Evolutionary conservation across 1,284 basidiomycete species (phyloP), one percentile per base, ranked within the genome.

Genomic region (Austropuccinia psidii): DNA sequence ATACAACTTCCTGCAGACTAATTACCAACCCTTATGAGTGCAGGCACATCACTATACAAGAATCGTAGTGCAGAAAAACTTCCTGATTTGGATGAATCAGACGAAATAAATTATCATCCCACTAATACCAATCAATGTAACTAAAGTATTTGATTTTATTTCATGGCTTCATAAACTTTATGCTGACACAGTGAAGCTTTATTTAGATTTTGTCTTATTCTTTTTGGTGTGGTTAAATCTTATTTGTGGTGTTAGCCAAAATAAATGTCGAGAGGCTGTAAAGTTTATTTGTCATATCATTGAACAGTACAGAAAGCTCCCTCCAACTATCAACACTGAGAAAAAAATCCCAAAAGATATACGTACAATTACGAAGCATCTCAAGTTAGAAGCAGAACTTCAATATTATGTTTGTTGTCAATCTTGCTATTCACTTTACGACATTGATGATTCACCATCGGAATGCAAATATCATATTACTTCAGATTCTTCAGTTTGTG

Each of bases 211-310:
- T 41, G 37, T 61, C 17, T 21, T 61, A 6, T 41, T 41, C 24
- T 61, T 61, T 27, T 24, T 61, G 17, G 58, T 24, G 11, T 68
- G 65, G 65, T 27, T 68, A 17, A 41, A 68, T 39, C 45, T 68
- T 35, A 13, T 55, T n/a, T 68, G 50, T 33, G 65, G 49, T 4
- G 24, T 68, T 19, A 68, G 50, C 31, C 65, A 68, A 39, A 33
- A 15, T 11, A 68, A 68, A 21, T 68, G 65, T 31, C 19, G 50
- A 3, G 11, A 35, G 5, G 50, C 50, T 15, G 35, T 50, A 13
- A 37, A 24, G 7, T 68, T 54, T 39, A 3, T 68, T 17, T 24
- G 39, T 27, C 29, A 61, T 21, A 31, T 61, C 11, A 61, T 61
- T 13, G 43, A 41, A 35, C n/a, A 61, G 21, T 41, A 24, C 21